Evolutionary conservation across 192 early-diverging fungal genomes (phyloP), one percentile per base, ranked within the genome.

Genomic region (Coemansia guatemalensis): DNA sequence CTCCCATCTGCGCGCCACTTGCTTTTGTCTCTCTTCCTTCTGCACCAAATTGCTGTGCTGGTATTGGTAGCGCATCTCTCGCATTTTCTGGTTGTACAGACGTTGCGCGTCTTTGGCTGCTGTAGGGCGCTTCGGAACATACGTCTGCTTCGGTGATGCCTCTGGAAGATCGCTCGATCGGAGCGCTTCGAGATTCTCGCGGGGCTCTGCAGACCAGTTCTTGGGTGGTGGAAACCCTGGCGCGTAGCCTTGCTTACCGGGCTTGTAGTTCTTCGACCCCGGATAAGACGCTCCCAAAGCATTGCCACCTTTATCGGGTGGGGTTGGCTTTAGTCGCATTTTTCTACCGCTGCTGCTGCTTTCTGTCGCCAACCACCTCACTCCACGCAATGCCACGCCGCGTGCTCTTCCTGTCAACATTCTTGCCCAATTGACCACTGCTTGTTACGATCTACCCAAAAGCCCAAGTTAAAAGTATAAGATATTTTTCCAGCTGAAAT

Each of bases 181-280:
- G 21, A 53, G 32, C 24, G 58, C 58, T 7, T 44, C 58, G 6
- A 58, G 30, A 29, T 29, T 55, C 25, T 64, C 39, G 2, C 51
- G 51, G 0, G 50, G 71, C 48, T 47, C 44, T 17, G 18, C 57
- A 4, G 27, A 18, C 72, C 73, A 74, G 11, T 57, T 67, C 33
- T 65, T 72, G 1, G 81, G 81, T 14, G 81, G 81, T 12, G 69
- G 75, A 24, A 83, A 83, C 1, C 81, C 81, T 12, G 81, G 81
- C 39, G 76, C 76, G 44, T 75, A 83, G 12, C 81, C 81, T 24
- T 74, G 73, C 60, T 74, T 74, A 2, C 81, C 81, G 0, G 81
- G 56, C 17, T 75, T 55, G 54, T 67, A 83, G 58, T 80, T 75
- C 27, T 29, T 3, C 25, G 75, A 78, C 8, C 75, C 75, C 29